Evolutionary conservation across 208 protist species (phyloP).

Genomic region (Phytomonas sp.): DNA sequence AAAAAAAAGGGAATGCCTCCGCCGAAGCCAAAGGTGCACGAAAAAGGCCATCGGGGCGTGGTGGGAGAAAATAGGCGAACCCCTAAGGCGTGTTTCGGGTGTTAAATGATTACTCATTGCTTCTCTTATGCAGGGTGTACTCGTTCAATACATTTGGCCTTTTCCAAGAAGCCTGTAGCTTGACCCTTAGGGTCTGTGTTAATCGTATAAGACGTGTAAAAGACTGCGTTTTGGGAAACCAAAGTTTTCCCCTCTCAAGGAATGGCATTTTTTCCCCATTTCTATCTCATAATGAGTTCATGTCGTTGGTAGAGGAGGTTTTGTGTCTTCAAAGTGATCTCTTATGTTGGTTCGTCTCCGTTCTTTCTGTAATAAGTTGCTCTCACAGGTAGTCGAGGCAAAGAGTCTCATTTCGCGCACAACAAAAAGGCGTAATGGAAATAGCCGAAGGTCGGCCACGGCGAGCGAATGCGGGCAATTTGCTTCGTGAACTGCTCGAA

Average conservation of each 20-base stretch:
- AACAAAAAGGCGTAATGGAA: slow-evolving; percentile 15
- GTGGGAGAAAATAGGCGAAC: neutral
- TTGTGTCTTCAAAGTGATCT: neutral
- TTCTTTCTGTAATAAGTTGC: neutral
- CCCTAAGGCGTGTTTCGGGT: neutral
- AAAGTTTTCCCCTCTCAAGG: neutral
- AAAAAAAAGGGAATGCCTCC: neutral
- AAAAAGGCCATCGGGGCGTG: neutral
- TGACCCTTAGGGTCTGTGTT: neutral
- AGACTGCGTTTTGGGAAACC: neutral
- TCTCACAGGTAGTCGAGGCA: neutral
- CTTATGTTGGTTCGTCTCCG: neutral
- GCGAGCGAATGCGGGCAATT: slow-evolving; percentile 57
- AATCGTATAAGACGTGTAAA: neutral
- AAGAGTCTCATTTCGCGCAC: neutral
- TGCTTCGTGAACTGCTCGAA: slow-evolving; percentile 51
- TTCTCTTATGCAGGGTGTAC: neutral
- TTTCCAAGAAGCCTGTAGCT: neutral
- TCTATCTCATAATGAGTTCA: neutral
- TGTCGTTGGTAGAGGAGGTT: neutral
- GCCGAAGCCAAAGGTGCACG: neutral
- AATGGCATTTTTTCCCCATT: neutral
- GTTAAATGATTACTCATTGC: neutral
- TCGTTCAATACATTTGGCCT: neutral
- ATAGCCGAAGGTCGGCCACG: slow-evolving; percentile 32